A percentile compares a stretch with the other conserved stretches of the same genome.
Evolutionary conservation across 2,329 filamentous ascomycete species (phyloP).

Genomic region (Davidsoniella australis): DNA sequence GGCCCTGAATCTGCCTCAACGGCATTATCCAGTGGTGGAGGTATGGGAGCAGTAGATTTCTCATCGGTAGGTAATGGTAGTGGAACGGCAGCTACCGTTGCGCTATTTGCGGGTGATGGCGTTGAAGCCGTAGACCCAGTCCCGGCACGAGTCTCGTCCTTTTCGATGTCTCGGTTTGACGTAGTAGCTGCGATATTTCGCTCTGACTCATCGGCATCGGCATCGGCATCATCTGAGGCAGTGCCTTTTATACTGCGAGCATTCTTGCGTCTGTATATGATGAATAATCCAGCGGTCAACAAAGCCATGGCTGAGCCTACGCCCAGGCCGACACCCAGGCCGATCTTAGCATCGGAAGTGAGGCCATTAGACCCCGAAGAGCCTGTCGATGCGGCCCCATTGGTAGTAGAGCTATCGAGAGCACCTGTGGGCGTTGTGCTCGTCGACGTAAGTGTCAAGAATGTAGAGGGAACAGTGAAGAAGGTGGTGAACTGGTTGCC

Average conservation of each 20-base stretch:
- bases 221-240: background rate
- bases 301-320: background rate
- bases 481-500: slow-evolving; percentile 3
- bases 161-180: background rate
- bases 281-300: background rate
- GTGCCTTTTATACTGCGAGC: background rate
- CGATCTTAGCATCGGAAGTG: slow-evolving; percentile 4
- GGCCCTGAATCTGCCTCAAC: background rate
- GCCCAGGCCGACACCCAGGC: background rate
- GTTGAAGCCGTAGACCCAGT: background rate
- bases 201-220: background rate
- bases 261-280: background rate
- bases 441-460: background rate
- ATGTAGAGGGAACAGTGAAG: background rate
- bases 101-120: background rate
- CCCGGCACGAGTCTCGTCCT: background rate
- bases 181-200: background rate
- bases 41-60: background rate
- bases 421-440: background rate
- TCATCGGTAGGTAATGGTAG: background rate
- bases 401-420: background rate
- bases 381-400: background rate
- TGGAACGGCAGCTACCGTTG: background rate
- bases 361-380: background rate
- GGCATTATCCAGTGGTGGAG: background rate